These are phyloP conservation scores for Diversispora epigaea DNA, from an alignment of 192 early-diverging fungal genomes.

Conservation along the genomic window DNA sequence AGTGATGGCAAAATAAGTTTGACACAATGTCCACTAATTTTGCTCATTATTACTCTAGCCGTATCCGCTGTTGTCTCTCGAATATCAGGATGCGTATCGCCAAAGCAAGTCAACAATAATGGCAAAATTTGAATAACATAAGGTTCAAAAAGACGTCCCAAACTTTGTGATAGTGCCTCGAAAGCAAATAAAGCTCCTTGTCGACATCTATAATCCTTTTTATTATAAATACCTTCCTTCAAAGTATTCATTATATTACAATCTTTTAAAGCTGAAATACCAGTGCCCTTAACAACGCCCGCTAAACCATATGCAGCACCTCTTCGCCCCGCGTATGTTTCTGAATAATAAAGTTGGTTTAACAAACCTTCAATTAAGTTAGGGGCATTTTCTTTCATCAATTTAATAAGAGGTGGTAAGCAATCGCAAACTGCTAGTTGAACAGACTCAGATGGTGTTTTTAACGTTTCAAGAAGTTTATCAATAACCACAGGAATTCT, in stretches of 20 bases:
- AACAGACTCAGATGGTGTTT: slow-evolving; percentile 92
- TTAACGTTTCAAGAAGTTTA: slow-evolving; percentile 84
- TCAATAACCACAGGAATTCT: slow-evolving; percentile 81
- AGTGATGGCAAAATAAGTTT: slow-evolving; percentile 92
- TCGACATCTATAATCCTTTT: slow-evolving; percentile 67
- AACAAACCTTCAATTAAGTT: slow-evolving; percentile 63
- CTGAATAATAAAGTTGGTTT: slow-evolving; percentile 65
- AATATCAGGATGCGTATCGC: slow-evolving; percentile 79
- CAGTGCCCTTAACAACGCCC: slow-evolving; percentile 88
- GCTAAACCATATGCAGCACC: slow-evolving; percentile 96
- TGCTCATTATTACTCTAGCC: slow-evolving; percentile 89
- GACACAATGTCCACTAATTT: slow-evolving; percentile 93
- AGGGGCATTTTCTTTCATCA: slow-evolving; percentile 58
- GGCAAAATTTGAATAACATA: slow-evolving; percentile 95
- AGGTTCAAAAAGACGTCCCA: slow-evolving; percentile 95
- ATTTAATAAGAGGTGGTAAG: slow-evolving; percentile 86
- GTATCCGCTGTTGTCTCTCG: slow-evolving; percentile 91
- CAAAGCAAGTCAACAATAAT: slow-evolving; percentile 80
- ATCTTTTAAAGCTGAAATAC: slow-evolving; percentile 84
- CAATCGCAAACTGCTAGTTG: slow-evolving; percentile 94
- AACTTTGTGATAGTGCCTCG: slow-evolving; percentile 78
- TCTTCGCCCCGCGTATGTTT: slow-evolving; percentile 83
- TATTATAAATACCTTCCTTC: slow-evolving; percentile 80
- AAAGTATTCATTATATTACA: slow-evolving; percentile 77
- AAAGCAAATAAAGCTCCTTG: slow-evolving; percentile 95